These are phyloP conservation scores for Verticillium longisporum DNA, from an alignment of 2,329 filamentous ascomycete genomes.

Conservation along the genomic window DNA sequence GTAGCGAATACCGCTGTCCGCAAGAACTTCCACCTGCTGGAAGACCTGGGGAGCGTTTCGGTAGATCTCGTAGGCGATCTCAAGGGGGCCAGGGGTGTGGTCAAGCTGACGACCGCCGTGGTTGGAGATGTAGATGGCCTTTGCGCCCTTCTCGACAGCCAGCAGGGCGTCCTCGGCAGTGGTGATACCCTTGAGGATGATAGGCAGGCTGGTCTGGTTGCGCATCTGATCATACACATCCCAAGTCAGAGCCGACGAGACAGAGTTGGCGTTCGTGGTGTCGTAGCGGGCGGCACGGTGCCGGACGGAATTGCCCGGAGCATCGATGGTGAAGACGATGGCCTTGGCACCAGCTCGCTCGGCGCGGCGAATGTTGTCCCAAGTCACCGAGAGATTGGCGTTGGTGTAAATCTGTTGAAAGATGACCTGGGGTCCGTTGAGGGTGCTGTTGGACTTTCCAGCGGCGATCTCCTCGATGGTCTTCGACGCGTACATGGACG, in stretches of 20 bases:
- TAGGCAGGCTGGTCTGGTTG: slow-evolving; percentile 23
- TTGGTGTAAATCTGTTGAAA: slow-evolving; percentile 29
- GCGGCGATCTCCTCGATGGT: slow-evolving; percentile 25
- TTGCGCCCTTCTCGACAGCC: slow-evolving; percentile 22
- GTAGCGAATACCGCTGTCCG: slow-evolving; percentile 29
- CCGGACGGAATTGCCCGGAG: slow-evolving; percentile 13
- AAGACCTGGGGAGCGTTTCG: slow-evolving; percentile 29
- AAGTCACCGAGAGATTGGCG: slow-evolving; percentile 23
- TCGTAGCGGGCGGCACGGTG: slow-evolving; percentile 15
- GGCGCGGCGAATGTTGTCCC: slow-evolving; percentile 23
- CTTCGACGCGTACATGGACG: slow-evolving; percentile 20
- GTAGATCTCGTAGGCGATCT: slow-evolving; percentile 22
- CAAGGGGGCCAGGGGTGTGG: slow-evolving; percentile 24
- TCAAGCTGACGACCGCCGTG: slow-evolving; percentile 35
- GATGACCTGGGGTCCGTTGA: slow-evolving; percentile 19
- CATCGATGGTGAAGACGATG: slow-evolving; percentile 29
- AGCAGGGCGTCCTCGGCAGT: slow-evolving; percentile 27
- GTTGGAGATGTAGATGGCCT: slow-evolving; percentile 32
- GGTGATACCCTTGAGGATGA: slow-evolving; percentile 30
- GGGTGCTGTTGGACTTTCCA: slow-evolving; percentile 16
- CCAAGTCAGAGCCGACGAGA: slow-evolving; percentile 14
- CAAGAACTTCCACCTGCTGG: slow-evolving; percentile 25
- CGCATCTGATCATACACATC: slow-evolving; percentile 20
- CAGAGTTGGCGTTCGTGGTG: slow-evolving; percentile 10
- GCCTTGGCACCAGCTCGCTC: slow-evolving; percentile 26